Evolutionary conservation across 2,329 filamentous ascomycete genomes (phyloP).

Genomic region (Epichloe gansuensis): DNA sequence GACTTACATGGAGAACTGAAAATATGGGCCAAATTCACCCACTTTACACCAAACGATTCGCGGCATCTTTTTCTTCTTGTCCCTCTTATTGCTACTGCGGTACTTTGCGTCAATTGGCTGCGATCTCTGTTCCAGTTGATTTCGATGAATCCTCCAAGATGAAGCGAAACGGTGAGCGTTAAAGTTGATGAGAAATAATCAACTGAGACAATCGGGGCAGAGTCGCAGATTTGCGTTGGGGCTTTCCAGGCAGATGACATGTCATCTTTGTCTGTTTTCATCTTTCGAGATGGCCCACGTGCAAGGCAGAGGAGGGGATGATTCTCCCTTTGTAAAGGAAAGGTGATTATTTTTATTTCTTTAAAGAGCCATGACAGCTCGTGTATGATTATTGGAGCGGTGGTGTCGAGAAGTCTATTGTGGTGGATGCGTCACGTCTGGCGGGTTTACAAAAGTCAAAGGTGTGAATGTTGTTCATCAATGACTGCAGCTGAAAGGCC

Average conservation of each 20-base stretch:
- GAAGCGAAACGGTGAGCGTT: not conserved
- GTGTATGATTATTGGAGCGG: not conserved
- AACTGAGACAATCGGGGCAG: not conserved
- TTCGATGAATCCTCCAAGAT: not conserved
- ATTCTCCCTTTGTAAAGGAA: not conserved
- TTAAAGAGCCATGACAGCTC: not conserved
- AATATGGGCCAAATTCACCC: not conserved
- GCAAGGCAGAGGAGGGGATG: not conserved
- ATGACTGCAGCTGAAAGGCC: no score
- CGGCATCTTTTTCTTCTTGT: not conserved
- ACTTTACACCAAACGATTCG: not conserved
- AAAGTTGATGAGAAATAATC: not conserved
- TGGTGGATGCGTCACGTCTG: not conserved
- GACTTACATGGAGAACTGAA: conserved; percentile 2
- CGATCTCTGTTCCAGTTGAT: not conserved
- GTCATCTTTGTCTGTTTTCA: not conserved
- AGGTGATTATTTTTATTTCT: not conserved
- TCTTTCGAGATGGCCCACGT: not conserved
- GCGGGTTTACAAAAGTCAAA: no score
- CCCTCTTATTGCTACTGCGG: not conserved
- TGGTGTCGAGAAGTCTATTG: not conserved
- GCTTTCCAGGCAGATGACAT: not conserved
- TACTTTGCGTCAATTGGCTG: no score
- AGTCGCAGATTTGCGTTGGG: not conserved
- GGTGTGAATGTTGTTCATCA: no score